Conservation (phyloP, 2,329 filamentous ascomycete species). For the Fusarium mexicanum region DNA sequence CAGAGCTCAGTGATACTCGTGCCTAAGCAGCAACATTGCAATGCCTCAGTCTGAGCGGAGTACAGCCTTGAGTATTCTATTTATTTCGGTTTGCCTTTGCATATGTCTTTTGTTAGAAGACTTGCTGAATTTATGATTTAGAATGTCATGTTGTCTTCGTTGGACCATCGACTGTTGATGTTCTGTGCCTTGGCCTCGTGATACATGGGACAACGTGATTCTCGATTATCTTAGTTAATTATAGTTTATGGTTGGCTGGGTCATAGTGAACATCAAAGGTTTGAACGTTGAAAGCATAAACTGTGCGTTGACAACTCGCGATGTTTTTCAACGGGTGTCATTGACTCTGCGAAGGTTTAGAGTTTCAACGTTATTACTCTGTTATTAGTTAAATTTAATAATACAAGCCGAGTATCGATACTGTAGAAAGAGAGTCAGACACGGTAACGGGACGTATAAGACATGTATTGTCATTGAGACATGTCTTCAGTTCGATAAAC, state of each 20-base stretch:
- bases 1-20: neutral
- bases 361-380: neutral
- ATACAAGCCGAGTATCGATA: neutral
- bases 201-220: neutral
- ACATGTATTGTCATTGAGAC: neutral
- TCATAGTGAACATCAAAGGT: too few species aligned
- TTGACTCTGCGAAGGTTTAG: neutral
- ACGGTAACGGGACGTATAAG: neutral
- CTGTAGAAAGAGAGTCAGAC: neutral
- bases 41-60: neutral
- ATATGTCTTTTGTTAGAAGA: neutral
- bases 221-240: neutral
- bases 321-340: neutral
- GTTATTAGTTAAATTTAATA: neutral
- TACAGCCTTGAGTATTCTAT: neutral
- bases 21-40: neutral
- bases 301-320: too few species aligned
- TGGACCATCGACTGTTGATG: neutral
- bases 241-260: neutral
- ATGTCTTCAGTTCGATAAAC: neutral
- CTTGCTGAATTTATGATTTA: neutral
- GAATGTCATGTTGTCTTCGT: neutral
- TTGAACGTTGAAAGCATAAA: too few species aligned
- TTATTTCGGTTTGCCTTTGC: neutral
- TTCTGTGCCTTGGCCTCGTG: neutral